Conservation (phyloP, 306 rosid species). For the Hippophae tibetana region DNA sequence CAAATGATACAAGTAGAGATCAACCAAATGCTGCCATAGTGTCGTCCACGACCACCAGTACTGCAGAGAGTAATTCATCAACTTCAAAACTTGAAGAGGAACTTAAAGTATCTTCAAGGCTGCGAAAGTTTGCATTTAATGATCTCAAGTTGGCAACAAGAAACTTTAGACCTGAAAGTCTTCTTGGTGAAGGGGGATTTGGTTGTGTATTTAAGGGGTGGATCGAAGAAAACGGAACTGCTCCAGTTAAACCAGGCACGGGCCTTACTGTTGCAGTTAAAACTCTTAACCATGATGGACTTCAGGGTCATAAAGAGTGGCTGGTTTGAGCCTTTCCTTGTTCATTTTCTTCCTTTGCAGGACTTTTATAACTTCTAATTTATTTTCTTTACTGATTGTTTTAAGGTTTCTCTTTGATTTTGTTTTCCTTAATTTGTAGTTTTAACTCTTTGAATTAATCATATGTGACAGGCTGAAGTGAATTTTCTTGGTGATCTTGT, state of each 20-base stretch:
- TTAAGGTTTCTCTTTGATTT: not conserved
- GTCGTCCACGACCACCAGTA: slow-evolving; percentile 79
- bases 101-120: slow-evolving; percentile 83
- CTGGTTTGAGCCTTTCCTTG: slow-evolving; percentile 58
- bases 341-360: too few species aligned
- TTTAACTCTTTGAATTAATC: slow-evolving; percentile 3
- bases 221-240: slow-evolving; percentile 98
- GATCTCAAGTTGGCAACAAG: slow-evolving; percentile 93
- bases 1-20: slow-evolving; percentile 65
- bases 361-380: not conserved
- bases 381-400: too few species aligned
- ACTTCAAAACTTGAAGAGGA: slow-evolving; percentile 85
- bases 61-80: slow-evolving; percentile 83
- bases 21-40: slow-evolving; percentile 60
- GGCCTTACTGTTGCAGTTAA: slow-evolving; percentile 99
- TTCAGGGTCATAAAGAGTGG: slow-evolving; percentile 99
- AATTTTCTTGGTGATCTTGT: slow-evolving; percentile 87
- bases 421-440: not conserved
- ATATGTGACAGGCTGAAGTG: slow-evolving; percentile 75
- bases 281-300: slow-evolving; percentile 94
- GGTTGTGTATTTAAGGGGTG: slow-evolving; percentile 99
- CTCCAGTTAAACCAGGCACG: slow-evolving; percentile 95
- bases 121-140: slow-evolving; percentile 70
- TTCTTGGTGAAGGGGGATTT: slow-evolving; percentile 98
- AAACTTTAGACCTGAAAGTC: slow-evolving; percentile 96